These are phyloP conservation scores for Hawksworthiomyces lignivorus DNA, from an alignment of 2,329 filamentous ascomycete species.

Conservation along the genomic window DNA sequence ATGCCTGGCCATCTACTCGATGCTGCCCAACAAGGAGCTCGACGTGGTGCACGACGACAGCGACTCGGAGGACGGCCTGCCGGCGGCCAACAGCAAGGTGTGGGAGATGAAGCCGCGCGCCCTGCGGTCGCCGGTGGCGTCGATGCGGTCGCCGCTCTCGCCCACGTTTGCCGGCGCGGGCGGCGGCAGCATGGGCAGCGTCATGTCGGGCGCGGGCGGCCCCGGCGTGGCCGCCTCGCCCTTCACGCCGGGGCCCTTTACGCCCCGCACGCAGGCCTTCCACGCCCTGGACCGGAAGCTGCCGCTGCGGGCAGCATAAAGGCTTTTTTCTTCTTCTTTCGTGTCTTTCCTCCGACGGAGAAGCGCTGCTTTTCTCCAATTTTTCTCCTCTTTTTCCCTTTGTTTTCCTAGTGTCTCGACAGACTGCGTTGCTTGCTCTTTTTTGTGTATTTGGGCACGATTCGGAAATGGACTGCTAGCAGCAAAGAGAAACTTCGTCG, in stretches of 20 bases:
- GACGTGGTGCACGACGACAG: conserved; percentile 36
- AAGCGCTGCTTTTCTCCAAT: too few species aligned
- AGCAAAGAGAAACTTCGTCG: too few species aligned
- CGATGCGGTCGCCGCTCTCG: background rate
- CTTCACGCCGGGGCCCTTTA: conserved; percentile 38
- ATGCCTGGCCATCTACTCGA: conserved; percentile 49
- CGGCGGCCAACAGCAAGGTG: conserved; percentile 29
- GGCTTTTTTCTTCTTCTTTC: too few species aligned
- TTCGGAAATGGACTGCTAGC: too few species aligned
- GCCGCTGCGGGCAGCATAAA: conserved; percentile 33
- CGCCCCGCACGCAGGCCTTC: conserved; percentile 61
- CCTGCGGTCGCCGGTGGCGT: conserved; percentile 5
- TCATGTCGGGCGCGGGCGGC: too few species aligned
- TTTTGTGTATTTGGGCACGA: too few species aligned
- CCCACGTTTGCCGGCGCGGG: too few species aligned
- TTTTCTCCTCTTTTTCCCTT: too few species aligned
- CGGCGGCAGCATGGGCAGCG: too few species aligned
- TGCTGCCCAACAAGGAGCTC: conserved; percentile 49
- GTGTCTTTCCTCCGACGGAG: too few species aligned
- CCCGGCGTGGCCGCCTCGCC: conserved; percentile 3
- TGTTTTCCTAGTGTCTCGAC: too few species aligned
- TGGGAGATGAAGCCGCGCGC: conserved; percentile 37
- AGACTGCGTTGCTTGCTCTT: too few species aligned
- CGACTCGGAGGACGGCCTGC: conserved; percentile 25
- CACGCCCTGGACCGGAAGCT: conserved; percentile 53